A percentile compares a stretch with the other conserved stretches of the same genome.
phyloP scores from a whole-genome alignment of 83 land plant genomes.

The Thuja plicata region DNA sequence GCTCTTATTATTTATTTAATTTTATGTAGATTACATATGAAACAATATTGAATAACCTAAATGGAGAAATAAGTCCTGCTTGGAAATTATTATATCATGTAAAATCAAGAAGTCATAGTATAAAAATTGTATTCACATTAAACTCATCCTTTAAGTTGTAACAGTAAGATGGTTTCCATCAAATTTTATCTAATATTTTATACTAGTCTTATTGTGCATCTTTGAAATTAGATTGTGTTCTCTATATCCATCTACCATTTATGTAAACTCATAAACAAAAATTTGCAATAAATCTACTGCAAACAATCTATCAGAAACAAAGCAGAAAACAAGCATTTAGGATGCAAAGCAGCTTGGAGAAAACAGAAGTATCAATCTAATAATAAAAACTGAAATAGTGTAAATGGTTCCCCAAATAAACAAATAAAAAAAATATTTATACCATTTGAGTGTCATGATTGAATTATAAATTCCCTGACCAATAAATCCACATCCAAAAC shows the following conservation, averaged over 20 bases:
- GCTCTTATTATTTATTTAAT: conserved; percentile 65
- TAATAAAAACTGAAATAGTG: background rate
- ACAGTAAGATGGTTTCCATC: background rate
- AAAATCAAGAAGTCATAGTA: background rate
- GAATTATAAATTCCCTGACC: conserved; percentile 88
- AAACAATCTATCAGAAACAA: background rate
- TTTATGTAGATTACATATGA: conserved; percentile 42
- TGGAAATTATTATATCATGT: background rate
- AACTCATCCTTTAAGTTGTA: background rate
- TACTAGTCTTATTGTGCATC: background rate
- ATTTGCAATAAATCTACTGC: background rate
- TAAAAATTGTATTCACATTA: background rate
- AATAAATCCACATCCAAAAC: conserved; percentile 67
- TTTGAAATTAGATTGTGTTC: background rate
- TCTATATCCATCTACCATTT: background rate
- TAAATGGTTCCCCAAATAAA: background rate
- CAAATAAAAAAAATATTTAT: background rate
- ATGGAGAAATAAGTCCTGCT: background rate
- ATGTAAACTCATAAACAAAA: background rate
- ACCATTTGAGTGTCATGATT: conserved; percentile 90
- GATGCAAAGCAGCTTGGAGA: background rate
- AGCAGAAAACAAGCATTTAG: background rate
- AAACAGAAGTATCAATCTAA: background rate
- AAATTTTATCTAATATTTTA: background rate
- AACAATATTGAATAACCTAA: background rate